Evolutionary conservation across 352 stramenopile species (phyloP).

Genomic region (Globisporangium paroecandrum): DNA sequence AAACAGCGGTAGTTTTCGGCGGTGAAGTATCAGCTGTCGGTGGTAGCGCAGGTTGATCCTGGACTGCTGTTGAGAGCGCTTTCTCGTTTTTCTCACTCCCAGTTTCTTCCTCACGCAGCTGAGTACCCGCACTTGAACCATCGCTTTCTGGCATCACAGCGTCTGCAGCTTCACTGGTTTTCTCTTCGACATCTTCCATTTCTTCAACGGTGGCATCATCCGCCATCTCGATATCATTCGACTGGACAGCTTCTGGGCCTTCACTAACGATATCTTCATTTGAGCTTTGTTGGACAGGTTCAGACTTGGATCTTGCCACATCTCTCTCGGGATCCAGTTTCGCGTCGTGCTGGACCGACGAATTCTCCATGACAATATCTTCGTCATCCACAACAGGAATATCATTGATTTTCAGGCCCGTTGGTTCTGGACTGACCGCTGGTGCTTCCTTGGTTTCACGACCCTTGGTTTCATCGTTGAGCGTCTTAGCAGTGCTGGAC

Average conservation of each 20-base stretch:
- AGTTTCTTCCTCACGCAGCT: not conserved
- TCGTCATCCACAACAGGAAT: not conserved
- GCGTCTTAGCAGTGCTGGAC: not conserved
- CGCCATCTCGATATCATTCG: not conserved
- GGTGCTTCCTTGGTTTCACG: not conserved
- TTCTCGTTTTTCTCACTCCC: not conserved
- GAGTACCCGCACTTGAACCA: not conserved
- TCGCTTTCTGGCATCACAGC: not conserved
- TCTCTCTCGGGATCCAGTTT: not conserved
- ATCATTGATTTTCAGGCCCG: not conserved
- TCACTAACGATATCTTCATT: not conserved
- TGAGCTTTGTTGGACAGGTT: not conserved
- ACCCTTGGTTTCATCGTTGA: not conserved
- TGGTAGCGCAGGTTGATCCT: not conserved
- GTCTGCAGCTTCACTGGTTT: not conserved
- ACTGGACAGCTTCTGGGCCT: not conserved
- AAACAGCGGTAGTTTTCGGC: not conserved
- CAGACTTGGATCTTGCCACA: not conserved
- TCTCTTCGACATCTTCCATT: not conserved
- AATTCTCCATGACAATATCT: constrained; percentile 3
- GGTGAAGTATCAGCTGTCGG: not conserved
- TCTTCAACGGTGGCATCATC: not conserved
- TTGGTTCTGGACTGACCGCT: not conserved
- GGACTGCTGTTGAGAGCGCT: not conserved
- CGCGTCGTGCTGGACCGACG: not conserved